phyloP scores from a whole-genome alignment of 140 eudicot species.

The Stevia rebaudiana region DNA sequence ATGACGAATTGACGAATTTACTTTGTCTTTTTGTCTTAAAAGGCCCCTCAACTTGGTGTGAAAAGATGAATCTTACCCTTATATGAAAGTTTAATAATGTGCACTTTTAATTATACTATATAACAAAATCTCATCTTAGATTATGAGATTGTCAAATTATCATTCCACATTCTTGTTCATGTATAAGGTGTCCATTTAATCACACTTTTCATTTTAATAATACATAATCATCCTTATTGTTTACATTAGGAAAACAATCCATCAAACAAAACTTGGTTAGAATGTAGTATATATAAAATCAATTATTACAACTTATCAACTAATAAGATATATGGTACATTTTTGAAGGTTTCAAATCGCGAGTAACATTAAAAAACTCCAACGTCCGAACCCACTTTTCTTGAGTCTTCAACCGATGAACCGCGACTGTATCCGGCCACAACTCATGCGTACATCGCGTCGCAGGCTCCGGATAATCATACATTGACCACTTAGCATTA shows the following conservation, averaged over 20 bases:
- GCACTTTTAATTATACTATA: too few relatives aligned
- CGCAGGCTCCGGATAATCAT: conserved; percentile 75
- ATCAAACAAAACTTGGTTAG: conserved; percentile 7
- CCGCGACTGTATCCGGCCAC: conserved; percentile 82
- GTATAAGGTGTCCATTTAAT: background rate
- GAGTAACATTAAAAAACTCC: conserved; percentile 67
- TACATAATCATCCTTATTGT: background rate
- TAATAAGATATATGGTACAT: conserved; percentile 72
- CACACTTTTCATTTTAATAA: background rate
- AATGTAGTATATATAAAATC: background rate
- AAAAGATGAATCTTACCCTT: too few relatives aligned
- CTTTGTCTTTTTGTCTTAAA: background rate
- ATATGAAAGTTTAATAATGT: too few relatives aligned
- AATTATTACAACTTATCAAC: conserved; percentile 4
- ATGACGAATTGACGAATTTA: background rate
- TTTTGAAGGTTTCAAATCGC: conserved; percentile 64
- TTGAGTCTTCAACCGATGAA: conserved; percentile 73
- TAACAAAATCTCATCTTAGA: too few relatives aligned
- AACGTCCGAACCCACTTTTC: conserved; percentile 80
- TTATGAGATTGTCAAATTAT: too few relatives aligned
- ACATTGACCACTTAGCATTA: conserved; percentile 92
- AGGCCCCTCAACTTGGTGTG: background rate
- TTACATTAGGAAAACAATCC: background rate
- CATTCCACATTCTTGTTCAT: background rate
- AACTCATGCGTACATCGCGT: conserved; percentile 80